phyloP scores from a whole-genome alignment of 1,284 basidiomycete species.

The Afroboletus lepidellus region DNA sequence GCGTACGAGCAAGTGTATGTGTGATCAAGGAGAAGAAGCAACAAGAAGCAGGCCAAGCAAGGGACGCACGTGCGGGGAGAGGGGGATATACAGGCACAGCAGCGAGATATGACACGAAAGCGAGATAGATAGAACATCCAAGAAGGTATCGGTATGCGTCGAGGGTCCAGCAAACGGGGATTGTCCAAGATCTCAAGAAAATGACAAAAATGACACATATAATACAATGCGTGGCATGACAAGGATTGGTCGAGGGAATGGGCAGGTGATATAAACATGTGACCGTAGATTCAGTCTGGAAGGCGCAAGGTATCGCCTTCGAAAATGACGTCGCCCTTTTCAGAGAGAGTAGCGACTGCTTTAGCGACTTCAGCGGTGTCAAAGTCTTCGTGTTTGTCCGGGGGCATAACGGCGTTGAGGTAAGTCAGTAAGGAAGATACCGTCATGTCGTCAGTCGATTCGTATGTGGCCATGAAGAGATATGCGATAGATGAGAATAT shows the following conservation, averaged over 20 bases:
- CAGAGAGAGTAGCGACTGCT: slow-evolving; percentile 51
- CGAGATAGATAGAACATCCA: slow-evolving; percentile 16
- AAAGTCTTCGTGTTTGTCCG: slow-evolving; percentile 76
- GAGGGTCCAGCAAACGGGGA: slow-evolving; percentile 13
- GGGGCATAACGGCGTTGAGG: slow-evolving; percentile 70
- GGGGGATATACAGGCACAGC: slow-evolving; percentile 11
- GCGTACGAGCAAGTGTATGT: not conserved
- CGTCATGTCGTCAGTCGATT: slow-evolving; percentile 59
- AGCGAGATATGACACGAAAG: slow-evolving; percentile 18
- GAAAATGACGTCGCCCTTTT: slow-evolving; percentile 51
- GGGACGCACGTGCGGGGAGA: not conserved
- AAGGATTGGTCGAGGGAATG: not conserved
- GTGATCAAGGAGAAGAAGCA: not conserved
- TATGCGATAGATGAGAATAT: slow-evolving; percentile 56
- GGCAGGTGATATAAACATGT: not conserved
- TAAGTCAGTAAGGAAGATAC: slow-evolving; percentile 65
- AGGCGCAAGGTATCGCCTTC: slow-evolving; percentile 59
- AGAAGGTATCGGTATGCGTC: slow-evolving; percentile 27
- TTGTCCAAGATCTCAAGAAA: slow-evolving; percentile 32
- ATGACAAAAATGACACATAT: slow-evolving; percentile 14
- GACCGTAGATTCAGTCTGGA: slow-evolving; percentile 17
- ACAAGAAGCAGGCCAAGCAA: slow-evolving; percentile 1
- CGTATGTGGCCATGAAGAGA: slow-evolving; percentile 65
- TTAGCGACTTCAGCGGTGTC: slow-evolving; percentile 69
- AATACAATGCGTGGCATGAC: slow-evolving; percentile 11